A percentile compares a stretch with the other conserved stretches of the same genome.
Evolutionary conservation across 2,329 filamentous ascomycete genomes (phyloP).

Genomic region (Scytalidium lignicola): DNA sequence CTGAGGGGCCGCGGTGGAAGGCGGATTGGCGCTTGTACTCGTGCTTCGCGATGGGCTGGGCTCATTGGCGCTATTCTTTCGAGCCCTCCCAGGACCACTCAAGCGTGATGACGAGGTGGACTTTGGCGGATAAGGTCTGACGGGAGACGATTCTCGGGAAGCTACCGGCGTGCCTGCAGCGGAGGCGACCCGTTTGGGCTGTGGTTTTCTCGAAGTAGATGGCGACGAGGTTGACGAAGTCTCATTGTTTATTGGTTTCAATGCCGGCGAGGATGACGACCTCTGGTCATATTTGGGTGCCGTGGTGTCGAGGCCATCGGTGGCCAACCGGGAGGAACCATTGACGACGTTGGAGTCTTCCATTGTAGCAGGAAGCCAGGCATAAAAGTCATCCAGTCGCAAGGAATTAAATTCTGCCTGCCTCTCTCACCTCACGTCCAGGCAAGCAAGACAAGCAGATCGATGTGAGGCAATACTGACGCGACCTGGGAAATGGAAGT

Average conservation of each 20-base stretch:
- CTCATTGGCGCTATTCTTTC: constrained; percentile 62
- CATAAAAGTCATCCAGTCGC: background rate
- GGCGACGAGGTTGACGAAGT: constrained; percentile 19
- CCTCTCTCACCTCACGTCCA: background rate
- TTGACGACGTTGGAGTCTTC: background rate
- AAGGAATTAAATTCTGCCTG: background rate
- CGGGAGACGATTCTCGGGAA: constrained; percentile 44
- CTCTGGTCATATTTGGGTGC: background rate
- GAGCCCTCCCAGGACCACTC: constrained; percentile 43
- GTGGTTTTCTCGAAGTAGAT: constrained; percentile 18
- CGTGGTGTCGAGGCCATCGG: background rate
- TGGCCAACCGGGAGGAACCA: background rate
- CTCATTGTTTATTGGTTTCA: background rate
- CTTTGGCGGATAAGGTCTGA: constrained; percentile 21
- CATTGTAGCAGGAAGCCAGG: background rate
- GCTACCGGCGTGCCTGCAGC: constrained; percentile 38
- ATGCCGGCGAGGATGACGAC: background rate
- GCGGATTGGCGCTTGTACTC: constrained; percentile 43
- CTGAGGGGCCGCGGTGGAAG: constrained; percentile 58
- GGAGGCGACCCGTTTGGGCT: constrained; percentile 26
- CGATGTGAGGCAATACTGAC: background rate
- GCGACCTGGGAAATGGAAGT: background rate
- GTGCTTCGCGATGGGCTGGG: constrained; percentile 54
- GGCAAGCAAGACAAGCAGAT: background rate
- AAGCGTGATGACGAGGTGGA: constrained; percentile 16